phyloP scores from a whole-genome alignment of 1,284 basidiomycete species.

The Coniferiporia weirii region DNA sequence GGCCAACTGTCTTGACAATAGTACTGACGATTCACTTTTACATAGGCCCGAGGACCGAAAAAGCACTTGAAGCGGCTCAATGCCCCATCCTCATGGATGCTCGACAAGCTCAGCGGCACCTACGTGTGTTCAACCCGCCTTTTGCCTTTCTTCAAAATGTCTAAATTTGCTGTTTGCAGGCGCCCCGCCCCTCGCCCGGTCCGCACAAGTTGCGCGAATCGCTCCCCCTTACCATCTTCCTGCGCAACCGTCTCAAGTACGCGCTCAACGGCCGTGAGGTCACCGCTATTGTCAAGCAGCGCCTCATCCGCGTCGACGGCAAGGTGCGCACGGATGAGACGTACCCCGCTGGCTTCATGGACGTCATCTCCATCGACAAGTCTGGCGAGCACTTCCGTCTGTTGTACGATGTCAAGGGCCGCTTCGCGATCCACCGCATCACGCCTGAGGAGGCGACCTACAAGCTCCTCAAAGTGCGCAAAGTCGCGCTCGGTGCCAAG shows the following conservation, averaged over 20 bases:
- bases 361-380: slow-evolving; percentile 97
- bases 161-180: slow-evolving; percentile 40
- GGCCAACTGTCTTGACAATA: not conserved
- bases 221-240: slow-evolving; percentile 90
- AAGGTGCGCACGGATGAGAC: slow-evolving; percentile 99
- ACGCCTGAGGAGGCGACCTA: slow-evolving; percentile 95
- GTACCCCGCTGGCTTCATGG: slow-evolving; percentile 97
- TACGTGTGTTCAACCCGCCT: slow-evolving; percentile 61
- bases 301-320: slow-evolving; percentile 96
- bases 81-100: slow-evolving; percentile 99
- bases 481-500: slow-evolving; percentile 87
- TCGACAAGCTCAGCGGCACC: slow-evolving; percentile 97
- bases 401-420: slow-evolving; percentile 98
- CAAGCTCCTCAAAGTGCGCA: slow-evolving; percentile 97
- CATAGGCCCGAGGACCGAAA: slow-evolving; percentile 95
- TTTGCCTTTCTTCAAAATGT: slow-evolving; percentile 4
- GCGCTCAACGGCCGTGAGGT: slow-evolving; percentile 97
- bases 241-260: slow-evolving; percentile 99
- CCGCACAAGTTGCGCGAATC: slow-evolving; percentile 99
- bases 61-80: slow-evolving; percentile 98
- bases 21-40: slow-evolving; percentile 12
- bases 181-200: slow-evolving; percentile 94
- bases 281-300: slow-evolving; percentile 90
- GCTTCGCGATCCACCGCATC: slow-evolving; percentile 99
- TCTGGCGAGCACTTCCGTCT: slow-evolving; percentile 99